phyloP scores from a whole-genome alignment of 495 filamentous ascomycete genomes.

The Penicillium lagena region DNA sequence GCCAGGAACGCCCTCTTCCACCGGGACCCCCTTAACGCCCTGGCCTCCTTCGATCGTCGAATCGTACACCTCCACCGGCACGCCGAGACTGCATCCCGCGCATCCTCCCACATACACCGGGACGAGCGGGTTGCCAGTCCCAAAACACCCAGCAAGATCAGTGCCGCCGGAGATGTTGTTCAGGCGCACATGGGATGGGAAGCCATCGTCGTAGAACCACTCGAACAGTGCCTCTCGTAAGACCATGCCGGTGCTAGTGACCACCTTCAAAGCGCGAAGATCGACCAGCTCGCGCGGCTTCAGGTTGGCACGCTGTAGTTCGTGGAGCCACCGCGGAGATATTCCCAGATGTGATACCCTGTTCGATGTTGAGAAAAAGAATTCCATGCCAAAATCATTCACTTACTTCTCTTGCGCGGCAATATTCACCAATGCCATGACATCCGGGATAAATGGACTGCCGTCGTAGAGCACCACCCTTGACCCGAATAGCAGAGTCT shows the following conservation, averaged over 20 bases:
- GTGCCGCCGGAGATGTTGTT: conserved; percentile 74
- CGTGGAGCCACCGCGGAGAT: conserved; percentile 68
- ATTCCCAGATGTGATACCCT: conserved; percentile 56
- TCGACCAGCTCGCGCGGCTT: conserved; percentile 54
- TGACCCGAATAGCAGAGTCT: conserved; percentile 47
- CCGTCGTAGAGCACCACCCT: conserved; percentile 68
- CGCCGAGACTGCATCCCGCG: conserved; percentile 56
- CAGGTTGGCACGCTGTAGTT: conserved; percentile 54
- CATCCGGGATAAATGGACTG: conserved; percentile 64
- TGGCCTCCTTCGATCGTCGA: conserved; percentile 43
- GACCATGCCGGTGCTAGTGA: conserved; percentile 74
- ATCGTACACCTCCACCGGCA: conserved; percentile 63
- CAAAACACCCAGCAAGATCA: conserved; percentile 70
- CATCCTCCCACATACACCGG: conserved; percentile 69
- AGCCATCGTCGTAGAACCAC: conserved; percentile 79
- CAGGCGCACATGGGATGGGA: conserved; percentile 57
- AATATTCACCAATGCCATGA: conserved; percentile 51
- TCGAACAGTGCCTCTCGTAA: conserved; percentile 64
- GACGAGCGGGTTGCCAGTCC: conserved; percentile 57
- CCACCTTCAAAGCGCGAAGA: conserved; percentile 48
- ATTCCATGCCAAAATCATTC: too few relatives aligned
- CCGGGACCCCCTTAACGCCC: conserved; percentile 44
- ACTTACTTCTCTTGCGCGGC: conserved; percentile 51
- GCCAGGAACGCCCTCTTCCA: conserved; percentile 58
- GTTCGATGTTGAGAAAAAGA: not conserved